Evolutionary conservation across 768 basidiomycete species (phyloP).

Genomic region (Sporobolomyces pararoseus): DNA sequence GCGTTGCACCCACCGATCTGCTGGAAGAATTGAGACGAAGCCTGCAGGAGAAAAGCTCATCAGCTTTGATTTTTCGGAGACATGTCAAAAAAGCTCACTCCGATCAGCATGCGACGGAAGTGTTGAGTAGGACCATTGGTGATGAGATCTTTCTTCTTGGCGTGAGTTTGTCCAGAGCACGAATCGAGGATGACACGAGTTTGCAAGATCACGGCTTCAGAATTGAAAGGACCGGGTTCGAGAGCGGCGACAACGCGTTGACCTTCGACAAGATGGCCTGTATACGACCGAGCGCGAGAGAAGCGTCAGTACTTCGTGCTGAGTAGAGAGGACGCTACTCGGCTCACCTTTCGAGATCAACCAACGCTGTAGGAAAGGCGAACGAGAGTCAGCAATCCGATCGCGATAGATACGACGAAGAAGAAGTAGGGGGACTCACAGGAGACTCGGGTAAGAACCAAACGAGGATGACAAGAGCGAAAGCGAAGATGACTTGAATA

Average conservation of each 20-base stretch:
- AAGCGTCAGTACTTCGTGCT: no score
- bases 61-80: not conserved
- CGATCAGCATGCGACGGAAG: conserved; percentile 52
- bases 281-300: no score
- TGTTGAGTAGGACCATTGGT: conserved; percentile 52
- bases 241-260: conserved; percentile 49
- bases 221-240: conserved; percentile 40
- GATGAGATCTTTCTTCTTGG: conserved; percentile 39
- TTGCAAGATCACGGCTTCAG: conserved; percentile 40
- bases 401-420: not conserved
- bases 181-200: conserved; percentile 50
- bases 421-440: not conserved
- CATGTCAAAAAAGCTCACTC: conserved; percentile 17
- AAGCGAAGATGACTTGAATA: conserved; percentile 53
- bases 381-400: not conserved
- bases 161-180: conserved; percentile 42
- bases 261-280: conserved; percentile 43
- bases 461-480: conserved; percentile 41
- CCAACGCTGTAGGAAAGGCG: conserved; percentile 46
- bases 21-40: conserved; percentile 54
- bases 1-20: conserved; percentile 54
- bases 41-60: not conserved
- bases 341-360: conserved; percentile 52
- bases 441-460: conserved; percentile 53
- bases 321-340: conserved; percentile 45